phyloP scores from a whole-genome alignment of 306 rosid genomes.

The Malus sylvestris region DNA sequence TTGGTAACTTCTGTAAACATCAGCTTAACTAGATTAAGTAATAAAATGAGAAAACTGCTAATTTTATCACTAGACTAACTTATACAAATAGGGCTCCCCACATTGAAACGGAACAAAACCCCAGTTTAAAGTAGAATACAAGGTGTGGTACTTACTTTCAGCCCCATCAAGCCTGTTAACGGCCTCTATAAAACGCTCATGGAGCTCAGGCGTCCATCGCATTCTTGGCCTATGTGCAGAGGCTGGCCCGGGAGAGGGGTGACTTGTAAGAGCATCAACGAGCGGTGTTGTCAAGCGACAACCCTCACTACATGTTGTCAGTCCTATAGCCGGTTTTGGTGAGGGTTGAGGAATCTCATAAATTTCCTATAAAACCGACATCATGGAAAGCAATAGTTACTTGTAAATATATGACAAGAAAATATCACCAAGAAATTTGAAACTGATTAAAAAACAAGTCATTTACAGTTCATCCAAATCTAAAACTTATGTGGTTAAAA shows the following conservation, averaged over 20 bases:
- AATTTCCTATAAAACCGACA: constrained; percentile 19
- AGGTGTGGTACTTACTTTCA: constrained; percentile 23
- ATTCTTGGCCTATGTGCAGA: constrained; percentile 26
- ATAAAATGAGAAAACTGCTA: background rate
- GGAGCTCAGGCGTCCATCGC: constrained; percentile 43
- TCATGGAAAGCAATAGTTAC: background rate
- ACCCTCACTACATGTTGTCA: constrained; percentile 9
- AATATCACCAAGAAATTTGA: background rate
- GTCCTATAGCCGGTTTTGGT: constrained; percentile 9
- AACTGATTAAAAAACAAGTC: background rate
- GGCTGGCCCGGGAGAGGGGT: constrained; percentile 27
- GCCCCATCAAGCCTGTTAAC: constrained; percentile 36
- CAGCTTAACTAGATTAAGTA: background rate
- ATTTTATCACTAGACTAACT: background rate
- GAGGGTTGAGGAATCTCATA: constrained; percentile 22
- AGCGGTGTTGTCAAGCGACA: constrained; percentile 7
- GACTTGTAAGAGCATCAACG: constrained; percentile 13
- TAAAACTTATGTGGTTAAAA: background rate
- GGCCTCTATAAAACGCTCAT: constrained; percentile 35
- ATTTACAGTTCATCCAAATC: background rate
- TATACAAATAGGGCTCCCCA: background rate
- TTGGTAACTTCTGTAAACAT: background rate
- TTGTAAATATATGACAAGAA: background rate
- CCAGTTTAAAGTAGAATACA: background rate
- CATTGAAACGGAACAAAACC: background rate